Evolutionary conservation across 352 stramenopile species (phyloP), one percentile per base, ranked within the genome.

Genomic region (Pythium insidiosum): DNA sequence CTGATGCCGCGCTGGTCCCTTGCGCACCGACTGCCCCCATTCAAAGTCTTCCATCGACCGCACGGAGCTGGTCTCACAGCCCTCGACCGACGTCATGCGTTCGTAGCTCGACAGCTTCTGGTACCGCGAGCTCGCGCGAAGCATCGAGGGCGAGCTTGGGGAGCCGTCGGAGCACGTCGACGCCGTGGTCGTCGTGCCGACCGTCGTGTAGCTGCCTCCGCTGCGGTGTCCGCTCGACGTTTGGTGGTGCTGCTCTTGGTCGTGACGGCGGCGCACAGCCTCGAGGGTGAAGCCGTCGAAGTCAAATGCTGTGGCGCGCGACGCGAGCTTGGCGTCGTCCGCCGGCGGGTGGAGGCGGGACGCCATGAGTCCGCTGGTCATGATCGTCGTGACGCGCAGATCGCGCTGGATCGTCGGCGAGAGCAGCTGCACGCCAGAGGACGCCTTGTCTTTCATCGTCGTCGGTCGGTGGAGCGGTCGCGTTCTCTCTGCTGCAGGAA

Each of bases 261-360:
- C 33, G 29, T 53, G 20, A 50, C 47, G 38, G 29, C 38, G 23
- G 13, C 50, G 58, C 42, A 82, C 63, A 2, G 69, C 56, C 21
- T 63, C 66, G 26, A 76, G 38, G 22, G 69, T 82, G 52, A 78
- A 76, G 20, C 47, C 44, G 30, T 82, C 64, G 38, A 72, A 76
- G 25, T 78, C 61, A 18, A 56, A 56, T 13, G 48, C 38, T 0
- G 47, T 36, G 6, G 38, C 18, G n/a, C n/a, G n/a, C n/a, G n/a
- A n/a, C n/a, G n/a, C n/a, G n/a, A n/a, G n/a, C 16, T 47, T 45
- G 19, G 10, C 28, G 22, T n/a, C 5, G 38, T 19, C 23, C 15
- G 29, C 20, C 4, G n/a, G n/a, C 5, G 26, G 3, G 30, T 25
- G 22, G 13, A 33, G 12, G 15, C 45, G n/a, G n/a, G n/a, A n/a